phyloP scores from a whole-genome alignment of 108 stramenopile species.

The Pseudonitzschia pungens region DNA sequence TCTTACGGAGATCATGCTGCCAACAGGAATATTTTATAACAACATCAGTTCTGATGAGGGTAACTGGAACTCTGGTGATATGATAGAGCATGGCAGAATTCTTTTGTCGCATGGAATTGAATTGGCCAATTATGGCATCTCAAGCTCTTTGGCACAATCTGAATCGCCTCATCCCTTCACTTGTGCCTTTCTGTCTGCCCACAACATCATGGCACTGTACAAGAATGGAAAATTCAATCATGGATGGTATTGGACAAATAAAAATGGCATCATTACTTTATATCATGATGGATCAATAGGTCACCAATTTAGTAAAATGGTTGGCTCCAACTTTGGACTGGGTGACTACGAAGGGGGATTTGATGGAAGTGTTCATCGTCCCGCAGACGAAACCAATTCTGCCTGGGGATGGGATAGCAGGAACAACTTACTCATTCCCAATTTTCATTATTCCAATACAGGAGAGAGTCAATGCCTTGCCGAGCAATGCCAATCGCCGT shows the following conservation, averaged over 20 bases:
- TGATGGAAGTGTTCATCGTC: background rate
- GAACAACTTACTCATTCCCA: background rate
- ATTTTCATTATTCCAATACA: background rate
- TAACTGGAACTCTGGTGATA: background rate
- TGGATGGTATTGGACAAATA: background rate
- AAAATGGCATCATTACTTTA: background rate
- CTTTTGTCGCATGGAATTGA: slow-evolving; percentile 3
- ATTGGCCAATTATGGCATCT: slow-evolving; percentile 5
- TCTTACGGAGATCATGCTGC: background rate
- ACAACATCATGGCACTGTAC: background rate
- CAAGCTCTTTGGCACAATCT: background rate
- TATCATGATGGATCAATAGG: background rate
- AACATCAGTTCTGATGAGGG: background rate
- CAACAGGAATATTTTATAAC: background rate
- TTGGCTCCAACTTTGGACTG: background rate
- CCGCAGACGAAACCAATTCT: background rate
- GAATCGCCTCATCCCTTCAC: background rate
- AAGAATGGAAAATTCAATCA: background rate
- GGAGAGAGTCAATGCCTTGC: background rate
- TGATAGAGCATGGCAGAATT: background rate
- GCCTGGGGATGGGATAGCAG: background rate
- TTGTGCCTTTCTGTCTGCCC: background rate
- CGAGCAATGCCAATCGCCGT: slow-evolving; percentile 5
- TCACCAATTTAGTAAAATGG: background rate
- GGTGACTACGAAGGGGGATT: slow-evolving; percentile 1